Evolutionary conservation across 2,329 filamentous ascomycete species (phyloP).

Genomic region (Aspergillus pseudonomiae): DNA sequence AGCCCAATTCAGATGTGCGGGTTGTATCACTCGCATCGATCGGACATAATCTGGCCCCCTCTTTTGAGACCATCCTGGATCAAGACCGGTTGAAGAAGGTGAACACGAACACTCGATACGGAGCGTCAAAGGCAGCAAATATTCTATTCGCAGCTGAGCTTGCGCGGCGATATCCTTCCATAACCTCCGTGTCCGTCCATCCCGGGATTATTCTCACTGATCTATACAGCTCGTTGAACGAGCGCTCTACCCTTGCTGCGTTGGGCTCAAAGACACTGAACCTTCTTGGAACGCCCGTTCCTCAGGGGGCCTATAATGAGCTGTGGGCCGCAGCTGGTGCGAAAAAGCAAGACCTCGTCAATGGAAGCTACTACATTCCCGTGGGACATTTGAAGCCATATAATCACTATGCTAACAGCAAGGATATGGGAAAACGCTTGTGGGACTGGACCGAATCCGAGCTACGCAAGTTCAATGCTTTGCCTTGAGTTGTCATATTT

Average conservation of each 20-base stretch:
- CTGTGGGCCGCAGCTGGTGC: conserved; percentile 36
- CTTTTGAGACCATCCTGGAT: conserved; percentile 33
- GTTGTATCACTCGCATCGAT: conserved; percentile 35
- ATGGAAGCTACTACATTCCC: conserved; percentile 35
- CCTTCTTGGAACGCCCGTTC: conserved; percentile 23
- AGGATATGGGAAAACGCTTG: conserved; percentile 29
- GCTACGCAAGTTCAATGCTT: conserved; percentile 12
- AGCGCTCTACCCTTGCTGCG: conserved; percentile 10
- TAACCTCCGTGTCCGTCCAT: conserved; percentile 48
- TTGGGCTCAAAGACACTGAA: conserved; percentile 18
- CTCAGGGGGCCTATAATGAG: conserved; percentile 28
- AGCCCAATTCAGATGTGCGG: conserved; percentile 30
- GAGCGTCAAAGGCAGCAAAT: conserved; percentile 51
- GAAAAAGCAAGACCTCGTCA: conserved; percentile 27
- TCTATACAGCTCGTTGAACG: conserved; percentile 27
- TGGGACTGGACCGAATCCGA: conserved; percentile 43
- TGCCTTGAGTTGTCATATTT: not conserved
- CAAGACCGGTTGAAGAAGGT: conserved; percentile 33
- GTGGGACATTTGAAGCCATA: conserved; percentile 29
- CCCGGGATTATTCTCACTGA: conserved; percentile 47
- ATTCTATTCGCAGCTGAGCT: conserved; percentile 50
- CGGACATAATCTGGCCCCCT: conserved; percentile 29
- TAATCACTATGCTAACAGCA: conserved; percentile 29
- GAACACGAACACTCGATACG: conserved; percentile 44
- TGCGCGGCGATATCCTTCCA: conserved; percentile 37